Conservation (phyloP, 495 filamentous ascomycete species). For the Xylaria venustula region DNA sequence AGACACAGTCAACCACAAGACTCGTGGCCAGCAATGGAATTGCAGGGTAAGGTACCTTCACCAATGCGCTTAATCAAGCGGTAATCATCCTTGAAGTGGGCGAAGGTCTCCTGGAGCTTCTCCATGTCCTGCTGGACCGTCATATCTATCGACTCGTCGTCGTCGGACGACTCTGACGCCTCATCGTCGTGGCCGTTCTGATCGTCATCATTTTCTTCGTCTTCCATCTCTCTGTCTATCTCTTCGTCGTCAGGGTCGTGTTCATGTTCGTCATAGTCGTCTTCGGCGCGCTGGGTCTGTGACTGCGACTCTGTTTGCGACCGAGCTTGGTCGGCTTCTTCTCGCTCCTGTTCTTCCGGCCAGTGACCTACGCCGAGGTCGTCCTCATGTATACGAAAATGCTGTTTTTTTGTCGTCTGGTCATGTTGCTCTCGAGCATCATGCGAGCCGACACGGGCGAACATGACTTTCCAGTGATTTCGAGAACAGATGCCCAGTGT, state of each 20-base stretch:
- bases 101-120: conserved; percentile 76
- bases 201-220: conserved; percentile 35
- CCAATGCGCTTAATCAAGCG: conserved; percentile 95
- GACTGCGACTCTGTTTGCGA: conserved; percentile 13
- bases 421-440: background rate
- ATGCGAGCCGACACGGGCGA: background rate
- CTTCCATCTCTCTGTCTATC: conserved; percentile 23
- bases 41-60: conserved; percentile 70
- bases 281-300: conserved; percentile 19
- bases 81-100: conserved; percentile 77
- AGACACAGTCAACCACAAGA: background rate
- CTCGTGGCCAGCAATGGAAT: too few relatives aligned
- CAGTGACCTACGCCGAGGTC: conserved; percentile 31
- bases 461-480: background rate
- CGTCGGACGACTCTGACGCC: conserved; percentile 51
- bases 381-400: conserved; percentile 44
- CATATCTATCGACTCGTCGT: conserved; percentile 66
- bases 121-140: conserved; percentile 81
- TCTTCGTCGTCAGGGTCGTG: conserved; percentile 40
- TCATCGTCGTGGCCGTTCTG: conserved; percentile 42
- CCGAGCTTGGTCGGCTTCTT: conserved; percentile 2
- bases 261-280: conserved; percentile 32
- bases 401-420: conserved; percentile 23
- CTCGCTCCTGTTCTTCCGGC: conserved; percentile 26
- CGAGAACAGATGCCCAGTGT: background rate